Evolutionary conservation across 768 basidiomycete genomes (phyloP).

Genomic region (Boletus huronensis): DNA sequence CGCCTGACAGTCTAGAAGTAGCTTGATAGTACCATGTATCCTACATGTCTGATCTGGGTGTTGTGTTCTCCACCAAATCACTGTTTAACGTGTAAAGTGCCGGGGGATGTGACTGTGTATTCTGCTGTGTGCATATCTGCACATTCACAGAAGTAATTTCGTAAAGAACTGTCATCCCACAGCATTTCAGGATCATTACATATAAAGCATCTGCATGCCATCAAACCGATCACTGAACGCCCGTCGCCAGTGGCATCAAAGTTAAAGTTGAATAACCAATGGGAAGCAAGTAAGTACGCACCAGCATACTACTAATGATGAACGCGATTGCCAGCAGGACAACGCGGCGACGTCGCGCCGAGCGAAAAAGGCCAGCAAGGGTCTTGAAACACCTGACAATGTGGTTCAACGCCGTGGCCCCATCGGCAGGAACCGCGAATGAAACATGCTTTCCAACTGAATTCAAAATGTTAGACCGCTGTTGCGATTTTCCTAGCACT

Average conservation of each 20-base stretch:
- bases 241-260: not conserved
- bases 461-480: not conserved
- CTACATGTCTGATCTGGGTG: not conserved
- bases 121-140: too few species aligned
- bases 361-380: not conserved
- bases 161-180: not conserved
- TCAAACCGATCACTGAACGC: not conserved
- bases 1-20: not conserved
- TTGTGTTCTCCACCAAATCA: not conserved
- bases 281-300: slow-evolving; percentile 2
- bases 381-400: not conserved
- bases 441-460: not conserved
- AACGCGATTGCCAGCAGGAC: slow-evolving; percentile 1
- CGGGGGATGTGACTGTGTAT: not conserved
- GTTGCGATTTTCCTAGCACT: not conserved
- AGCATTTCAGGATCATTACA: not conserved
- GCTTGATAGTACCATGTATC: not conserved
- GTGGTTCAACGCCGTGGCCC: not conserved
- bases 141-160: too few species aligned
- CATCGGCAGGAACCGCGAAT: not conserved
- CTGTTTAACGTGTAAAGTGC: not conserved
- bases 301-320: not conserved
- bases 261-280: slow-evolving; percentile 6
- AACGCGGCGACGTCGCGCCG: not conserved
- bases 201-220: too few species aligned